Evolutionary conservation across 2,329 filamentous ascomycete species (phyloP).

Genomic region (Neurospora crassa): DNA sequence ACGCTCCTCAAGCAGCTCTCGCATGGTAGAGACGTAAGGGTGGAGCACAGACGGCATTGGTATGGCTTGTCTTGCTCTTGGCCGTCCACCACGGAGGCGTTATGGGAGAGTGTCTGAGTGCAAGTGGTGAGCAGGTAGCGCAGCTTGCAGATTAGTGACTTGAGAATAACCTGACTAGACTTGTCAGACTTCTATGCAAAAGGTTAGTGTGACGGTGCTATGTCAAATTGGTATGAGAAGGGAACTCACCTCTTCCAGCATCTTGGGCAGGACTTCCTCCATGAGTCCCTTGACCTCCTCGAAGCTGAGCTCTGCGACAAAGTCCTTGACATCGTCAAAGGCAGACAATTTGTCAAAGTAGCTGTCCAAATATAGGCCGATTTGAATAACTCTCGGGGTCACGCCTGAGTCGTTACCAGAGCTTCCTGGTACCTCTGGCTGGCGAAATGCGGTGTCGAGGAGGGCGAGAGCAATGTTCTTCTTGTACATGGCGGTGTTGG

Average conservation of each 20-base stretch:
- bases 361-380: slow-evolving; percentile 25
- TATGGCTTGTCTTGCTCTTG: slow-evolving; percentile 12
- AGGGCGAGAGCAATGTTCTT: slow-evolving; percentile 26
- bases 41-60: slow-evolving; percentile 16
- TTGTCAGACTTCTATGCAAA: slow-evolving; percentile 10
- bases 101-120: slow-evolving; percentile 20
- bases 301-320: slow-evolving; percentile 31
- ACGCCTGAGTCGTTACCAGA: slow-evolving; percentile 4
- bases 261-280: slow-evolving; percentile 24
- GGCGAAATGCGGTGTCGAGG: slow-evolving; percentile 22
- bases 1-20: slow-evolving; percentile 14
- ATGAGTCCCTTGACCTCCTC: slow-evolving; percentile 32
- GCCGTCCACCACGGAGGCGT: slow-evolving; percentile 16
- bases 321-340: slow-evolving; percentile 38
- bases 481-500: slow-evolving; percentile 23
- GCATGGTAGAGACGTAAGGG: slow-evolving; percentile 14
- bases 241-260: slow-evolving; percentile 24
- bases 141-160: slow-evolving; percentile 31
- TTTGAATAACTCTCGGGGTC: slow-evolving; percentile 23
- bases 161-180: slow-evolving; percentile 15
- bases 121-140: slow-evolving; percentile 36
- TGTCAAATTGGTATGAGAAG: background rate
- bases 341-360: slow-evolving; percentile 22
- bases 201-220: slow-evolving; percentile 3
- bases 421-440: slow-evolving; percentile 15